Evolutionary conservation across 2,329 filamentous ascomycete species (phyloP).

Genomic region (Chaetomiaceae sp.): DNA sequence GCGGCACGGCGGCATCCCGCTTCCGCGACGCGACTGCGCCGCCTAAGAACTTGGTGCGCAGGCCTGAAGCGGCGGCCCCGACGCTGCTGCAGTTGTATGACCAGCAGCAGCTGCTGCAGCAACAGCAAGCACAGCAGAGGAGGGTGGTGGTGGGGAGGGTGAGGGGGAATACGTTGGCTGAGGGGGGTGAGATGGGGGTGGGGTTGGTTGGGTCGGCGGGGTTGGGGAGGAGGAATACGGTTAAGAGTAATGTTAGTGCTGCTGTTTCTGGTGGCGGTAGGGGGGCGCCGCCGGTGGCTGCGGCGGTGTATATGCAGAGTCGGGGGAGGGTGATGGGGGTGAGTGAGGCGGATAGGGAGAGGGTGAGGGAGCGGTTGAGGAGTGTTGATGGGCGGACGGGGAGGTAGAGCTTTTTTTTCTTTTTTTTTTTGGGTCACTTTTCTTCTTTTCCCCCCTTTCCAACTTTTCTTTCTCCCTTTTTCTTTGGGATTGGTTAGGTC

Average conservation of each 20-base stretch:
- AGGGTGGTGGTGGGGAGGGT: background rate
- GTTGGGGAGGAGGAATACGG: slow-evolving; percentile 12
- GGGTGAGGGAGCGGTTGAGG: slow-evolving; percentile 4
- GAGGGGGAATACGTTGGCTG: background rate
- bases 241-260: slow-evolving; percentile 10
- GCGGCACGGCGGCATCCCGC: background rate
- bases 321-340: slow-evolving; percentile 4
- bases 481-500: too few relatives aligned
- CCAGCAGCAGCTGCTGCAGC: slow-evolving; percentile 9
- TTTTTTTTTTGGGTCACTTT: background rate
- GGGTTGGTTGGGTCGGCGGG: background rate
- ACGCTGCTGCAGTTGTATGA: slow-evolving; percentile 7
- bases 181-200: background rate
- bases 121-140: too few relatives aligned
- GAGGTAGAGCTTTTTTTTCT: background rate
- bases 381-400: slow-evolving; percentile 1
- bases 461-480: too few relatives aligned
- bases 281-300: background rate
- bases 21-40: slow-evolving; percentile 3
- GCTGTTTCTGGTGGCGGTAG: background rate
- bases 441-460: too few relatives aligned
- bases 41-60: slow-evolving; percentile 13
- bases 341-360: background rate
- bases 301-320: slow-evolving; percentile 3
- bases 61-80: background rate